Evolutionary conservation across 805 yeast genomes (phyloP).

Genomic region (Starmera quercuum): DNA sequence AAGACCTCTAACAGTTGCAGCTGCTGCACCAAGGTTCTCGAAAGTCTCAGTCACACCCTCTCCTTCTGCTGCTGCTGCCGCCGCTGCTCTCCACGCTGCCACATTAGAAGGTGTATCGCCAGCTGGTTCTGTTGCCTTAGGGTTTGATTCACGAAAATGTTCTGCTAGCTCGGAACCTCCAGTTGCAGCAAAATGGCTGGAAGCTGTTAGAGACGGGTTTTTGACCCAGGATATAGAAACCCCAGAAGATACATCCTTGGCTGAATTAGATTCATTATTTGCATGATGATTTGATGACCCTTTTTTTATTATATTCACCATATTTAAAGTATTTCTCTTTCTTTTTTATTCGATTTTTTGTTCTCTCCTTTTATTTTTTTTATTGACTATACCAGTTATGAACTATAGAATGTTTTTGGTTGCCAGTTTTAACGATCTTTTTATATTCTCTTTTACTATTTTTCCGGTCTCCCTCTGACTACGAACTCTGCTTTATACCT

Average conservation of each 20-base stretch:
- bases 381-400: neutral
- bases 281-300: conserved; percentile 9
- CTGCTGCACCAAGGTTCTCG: conserved; percentile 78
- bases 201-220: conserved; percentile 70
- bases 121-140: conserved; percentile 26
- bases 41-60: conserved; percentile 47
- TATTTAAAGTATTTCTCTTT: neutral
- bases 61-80: conserved; percentile 64
- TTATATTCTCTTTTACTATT: neutral
- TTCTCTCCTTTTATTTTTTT: neutral
- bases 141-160: conserved; percentile 15
- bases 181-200: conserved; percentile 57
- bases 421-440: neutral
- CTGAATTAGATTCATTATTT: conserved; percentile 54
- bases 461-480: too few relatives aligned
- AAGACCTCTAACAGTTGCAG: conserved; percentile 56
- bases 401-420: neutral
- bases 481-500: too few relatives aligned
- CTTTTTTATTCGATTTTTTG: neutral
- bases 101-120: conserved; percentile 45
- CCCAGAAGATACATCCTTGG: conserved; percentile 71
- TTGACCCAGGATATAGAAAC: conserved; percentile 68
- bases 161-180: conserved; percentile 17
- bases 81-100: conserved; percentile 67
- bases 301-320: neutral